Conservation (phyloP, 805 yeast species). For the Isabelozyma rhagii region DNA sequence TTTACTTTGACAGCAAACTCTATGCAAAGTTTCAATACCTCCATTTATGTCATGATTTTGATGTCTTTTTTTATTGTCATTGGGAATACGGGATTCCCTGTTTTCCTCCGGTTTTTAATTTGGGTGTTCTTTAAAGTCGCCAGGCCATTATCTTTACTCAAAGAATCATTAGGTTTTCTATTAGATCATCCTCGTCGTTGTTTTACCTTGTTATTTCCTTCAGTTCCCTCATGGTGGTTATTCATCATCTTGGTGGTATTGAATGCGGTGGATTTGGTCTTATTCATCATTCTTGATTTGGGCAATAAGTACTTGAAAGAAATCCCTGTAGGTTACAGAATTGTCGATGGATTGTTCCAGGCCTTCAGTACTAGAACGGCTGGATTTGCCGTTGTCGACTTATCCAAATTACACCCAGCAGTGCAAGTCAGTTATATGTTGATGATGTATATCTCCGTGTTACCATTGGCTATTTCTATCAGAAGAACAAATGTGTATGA, state of each 20-base stretch:
- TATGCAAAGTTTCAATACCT: slow-evolving; percentile 61
- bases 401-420: slow-evolving; percentile 77
- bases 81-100: slow-evolving; percentile 95
- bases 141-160: slow-evolving; percentile 57
- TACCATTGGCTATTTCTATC: slow-evolving; percentile 94
- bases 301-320: slow-evolving; percentile 48
- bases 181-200: slow-evolving; percentile 97
- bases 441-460: slow-evolving; percentile 97
- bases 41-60: slow-evolving; percentile 63
- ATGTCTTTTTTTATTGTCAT: slow-evolving; percentile 71
- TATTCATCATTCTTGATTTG: slow-evolving; percentile 78
- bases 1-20: slow-evolving; percentile 78
- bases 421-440: slow-evolving; percentile 90
- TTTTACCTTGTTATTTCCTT: slow-evolving; percentile 87
- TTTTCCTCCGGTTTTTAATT: slow-evolving; percentile 72
- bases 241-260: slow-evolving; percentile 67
- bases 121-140: slow-evolving; percentile 75
- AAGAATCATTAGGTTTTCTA: slow-evolving; percentile 80
- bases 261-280: slow-evolving; percentile 73
- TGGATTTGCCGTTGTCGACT: slow-evolving; percentile 74
- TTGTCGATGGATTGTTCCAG: slow-evolving; percentile 83
- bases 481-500: slow-evolving; percentile 97
- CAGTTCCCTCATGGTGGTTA: slow-evolving; percentile 95
- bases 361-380: slow-evolving; percentile 94
- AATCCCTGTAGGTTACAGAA: slow-evolving; percentile 63